phyloP scores from a whole-genome alignment of 768 basidiomycete species.

The Psilocybe azurescens region DNA sequence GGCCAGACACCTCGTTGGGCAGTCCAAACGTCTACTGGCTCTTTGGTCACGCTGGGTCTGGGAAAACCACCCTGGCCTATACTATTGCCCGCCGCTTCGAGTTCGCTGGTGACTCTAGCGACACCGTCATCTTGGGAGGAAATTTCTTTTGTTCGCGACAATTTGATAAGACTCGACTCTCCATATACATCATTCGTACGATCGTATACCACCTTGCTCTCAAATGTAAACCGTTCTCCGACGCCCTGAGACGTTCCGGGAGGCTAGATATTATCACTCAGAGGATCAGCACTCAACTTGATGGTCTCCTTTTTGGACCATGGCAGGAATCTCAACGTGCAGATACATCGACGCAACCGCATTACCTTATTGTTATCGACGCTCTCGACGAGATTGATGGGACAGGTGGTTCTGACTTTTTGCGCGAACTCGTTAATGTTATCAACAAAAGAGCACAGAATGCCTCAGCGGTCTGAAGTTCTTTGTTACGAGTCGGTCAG shows the following conservation, averaged over 20 bases:
- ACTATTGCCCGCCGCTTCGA: constrained; percentile 25
- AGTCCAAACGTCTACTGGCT: constrained; percentile 25
- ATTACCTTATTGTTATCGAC: constrained; percentile 27
- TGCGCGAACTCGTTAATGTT: constrained; percentile 15
- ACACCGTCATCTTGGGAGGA: constrained; percentile 24
- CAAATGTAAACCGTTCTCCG: constrained; percentile 25
- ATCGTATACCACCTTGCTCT: constrained; percentile 30
- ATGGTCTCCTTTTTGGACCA: constrained; percentile 19
- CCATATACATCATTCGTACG: constrained; percentile 26
- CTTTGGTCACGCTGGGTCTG: constrained; percentile 23
- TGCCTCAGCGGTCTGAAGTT: constrained; percentile 25
- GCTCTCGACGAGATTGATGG: constrained; percentile 30
- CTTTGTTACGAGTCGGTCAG: constrained; percentile 28
- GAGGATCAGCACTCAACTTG: constrained; percentile 13
- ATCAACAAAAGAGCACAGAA: constrained; percentile 4
- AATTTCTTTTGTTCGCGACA: constrained; percentile 35
- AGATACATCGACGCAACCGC: constrained; percentile 1
- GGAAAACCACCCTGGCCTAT: constrained; percentile 34
- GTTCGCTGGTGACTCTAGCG: constrained; percentile 2
- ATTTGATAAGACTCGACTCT: constrained; percentile 23
- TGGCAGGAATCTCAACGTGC: constrained; percentile 14
- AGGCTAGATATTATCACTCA: constrained; percentile 15
- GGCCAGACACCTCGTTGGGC: constrained; percentile 21
- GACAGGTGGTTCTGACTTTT: constrained; percentile 15
- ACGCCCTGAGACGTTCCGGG: constrained; percentile 14